Evolutionary conservation across 805 yeast genomes (phyloP), one percentile per base, ranked within the genome.

Genomic region (Pichia exigua): DNA sequence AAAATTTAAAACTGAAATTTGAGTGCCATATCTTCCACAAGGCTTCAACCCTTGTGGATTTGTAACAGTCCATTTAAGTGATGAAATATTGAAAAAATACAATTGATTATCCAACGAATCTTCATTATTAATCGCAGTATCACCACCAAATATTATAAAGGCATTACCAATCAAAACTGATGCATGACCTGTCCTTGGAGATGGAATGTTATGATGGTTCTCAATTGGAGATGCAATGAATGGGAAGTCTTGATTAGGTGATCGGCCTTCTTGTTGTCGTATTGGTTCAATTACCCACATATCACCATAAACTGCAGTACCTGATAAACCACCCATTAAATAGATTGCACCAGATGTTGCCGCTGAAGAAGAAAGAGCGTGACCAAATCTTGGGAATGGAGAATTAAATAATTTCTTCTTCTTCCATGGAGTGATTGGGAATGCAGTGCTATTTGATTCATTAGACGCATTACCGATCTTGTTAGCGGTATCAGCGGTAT

Each of bases 131-230:
- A 83, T 86, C 28, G 55, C 58, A 1, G 98, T 94, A 65, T 94
- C 99, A 61, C 99, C 99, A 38, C 98, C 99, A 68, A 88, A 92
- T 15, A 94, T 81, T 44, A 94, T 90, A 62, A 85, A 94, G 1
- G 98, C 98, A 63, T 91, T 92, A 15, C 98, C 99, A 54, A 95
- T 84, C 35, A 92, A 74, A 11, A 91, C 86, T 1, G 95, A 78
- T 7, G 96, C 88, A 68, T 94, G 99, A 4, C 98, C 98, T 8
- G 92, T 97, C 61, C 99, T 82, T 35, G 98, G 97, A 20, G 96
- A 92, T 2, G 97, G 97, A 18, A 88, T 80, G 47, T 86, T 82
- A 55, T 84, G 88, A 47, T 81, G 79, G 54, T 86, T 87, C 54
- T 85, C 87, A 47, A 84, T 75, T 60, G 73, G 85, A 48, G 76